These are phyloP conservation scores for Sisymbrium irio DNA, from an alignment of 345 rosid species.

Conservation along the genomic window DNA sequence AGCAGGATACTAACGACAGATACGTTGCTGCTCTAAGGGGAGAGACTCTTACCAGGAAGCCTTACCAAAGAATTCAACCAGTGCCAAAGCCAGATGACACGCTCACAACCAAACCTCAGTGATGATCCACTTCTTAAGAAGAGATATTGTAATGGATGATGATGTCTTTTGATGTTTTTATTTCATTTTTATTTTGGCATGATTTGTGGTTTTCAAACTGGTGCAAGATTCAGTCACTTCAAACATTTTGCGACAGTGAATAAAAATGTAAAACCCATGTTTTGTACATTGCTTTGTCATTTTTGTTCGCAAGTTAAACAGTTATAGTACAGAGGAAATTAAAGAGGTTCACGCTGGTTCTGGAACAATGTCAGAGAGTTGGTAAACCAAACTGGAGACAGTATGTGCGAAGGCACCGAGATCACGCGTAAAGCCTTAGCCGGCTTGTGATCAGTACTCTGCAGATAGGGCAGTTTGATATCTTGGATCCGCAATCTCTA, in stretches of 20 bases:
- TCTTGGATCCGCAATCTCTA: constrained; percentile 50
- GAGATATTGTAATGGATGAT: background rate
- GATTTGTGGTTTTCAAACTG: constrained; percentile 9
- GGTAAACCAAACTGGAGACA: background rate
- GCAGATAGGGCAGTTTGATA: constrained; percentile 63
- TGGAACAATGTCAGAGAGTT: constrained; percentile 2
- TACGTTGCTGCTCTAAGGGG: constrained; percentile 88
- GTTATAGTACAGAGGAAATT: background rate
- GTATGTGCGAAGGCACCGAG: constrained; percentile 1
- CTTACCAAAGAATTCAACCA: constrained; percentile 77
- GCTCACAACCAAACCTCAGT: constrained; percentile 29
- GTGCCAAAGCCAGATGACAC: constrained; percentile 40
- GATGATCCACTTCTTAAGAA: background rate
- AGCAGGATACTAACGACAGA: constrained; percentile 87
- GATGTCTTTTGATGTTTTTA: too few species aligned
- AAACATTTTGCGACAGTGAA: constrained; percentile 18
- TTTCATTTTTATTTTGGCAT: background rate
- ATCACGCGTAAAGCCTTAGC: constrained; percentile 49
- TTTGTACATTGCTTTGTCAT: constrained; percentile 28
- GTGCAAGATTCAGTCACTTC: constrained; percentile 14
- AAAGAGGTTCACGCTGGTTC: background rate
- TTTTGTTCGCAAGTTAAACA: constrained; percentile 20
- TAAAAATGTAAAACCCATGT: constrained; percentile 25
- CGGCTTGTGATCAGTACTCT: constrained; percentile 52
- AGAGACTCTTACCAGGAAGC: constrained; percentile 84